Percentiles rank a stretch among this genome's conserved stretches.
Evolutionary conservation across 2,329 filamentous ascomycete species (phyloP).

Genomic region (Fusarium denticulatum): DNA sequence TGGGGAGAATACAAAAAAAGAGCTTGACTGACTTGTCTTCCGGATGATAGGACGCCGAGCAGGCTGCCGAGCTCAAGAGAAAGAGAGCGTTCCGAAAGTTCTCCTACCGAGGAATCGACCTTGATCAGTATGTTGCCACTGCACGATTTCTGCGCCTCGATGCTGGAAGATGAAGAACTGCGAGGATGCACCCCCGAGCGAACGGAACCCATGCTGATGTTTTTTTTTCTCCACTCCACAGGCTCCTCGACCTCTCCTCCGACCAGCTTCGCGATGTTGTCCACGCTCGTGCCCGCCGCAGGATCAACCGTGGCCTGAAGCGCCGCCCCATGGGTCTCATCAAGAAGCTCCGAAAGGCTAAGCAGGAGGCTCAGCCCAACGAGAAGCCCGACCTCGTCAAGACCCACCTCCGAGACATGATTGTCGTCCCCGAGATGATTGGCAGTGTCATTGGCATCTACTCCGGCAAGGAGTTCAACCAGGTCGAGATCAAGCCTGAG

Average conservation of each 20-base stretch:
- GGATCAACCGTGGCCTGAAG: constrained; percentile 99
- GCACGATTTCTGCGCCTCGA: constrained; percentile 42
- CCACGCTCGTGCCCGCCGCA: constrained; percentile 96
- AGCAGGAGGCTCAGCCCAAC: constrained; percentile 98
- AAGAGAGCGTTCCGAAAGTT: constrained; percentile 99
- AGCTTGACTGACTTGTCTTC: constrained; percentile 45
- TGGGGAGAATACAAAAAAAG: constrained; percentile 13
- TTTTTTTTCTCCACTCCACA: constrained; percentile 52
- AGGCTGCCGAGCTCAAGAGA: constrained; percentile 99
- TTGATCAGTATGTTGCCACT: constrained; percentile 85
- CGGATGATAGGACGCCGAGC: constrained; percentile 83
- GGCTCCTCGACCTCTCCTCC: constrained; percentile 97
- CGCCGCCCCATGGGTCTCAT: constrained; percentile 99
- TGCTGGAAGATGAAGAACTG: constrained; percentile 17
- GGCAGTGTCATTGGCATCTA: constrained; percentile 98
- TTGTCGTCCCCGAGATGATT: constrained; percentile 99
- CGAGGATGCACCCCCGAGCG: constrained; percentile 8
- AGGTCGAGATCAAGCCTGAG: constrained; percentile 99
- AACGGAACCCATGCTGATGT: constrained; percentile 34
- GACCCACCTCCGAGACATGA: constrained; percentile 99
- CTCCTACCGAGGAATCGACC: constrained; percentile 98
- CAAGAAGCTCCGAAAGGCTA: constrained; percentile 99
- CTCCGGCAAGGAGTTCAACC: constrained; percentile 99
- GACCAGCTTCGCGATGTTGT: constrained; percentile 99
- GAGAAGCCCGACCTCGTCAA: constrained; percentile 99